A percentile compares a stretch with the other conserved stretches of the same genome.
Evolutionary conservation across 495 filamentous ascomycete genomes (phyloP).

Genomic region (Terfezia boudieri): DNA sequence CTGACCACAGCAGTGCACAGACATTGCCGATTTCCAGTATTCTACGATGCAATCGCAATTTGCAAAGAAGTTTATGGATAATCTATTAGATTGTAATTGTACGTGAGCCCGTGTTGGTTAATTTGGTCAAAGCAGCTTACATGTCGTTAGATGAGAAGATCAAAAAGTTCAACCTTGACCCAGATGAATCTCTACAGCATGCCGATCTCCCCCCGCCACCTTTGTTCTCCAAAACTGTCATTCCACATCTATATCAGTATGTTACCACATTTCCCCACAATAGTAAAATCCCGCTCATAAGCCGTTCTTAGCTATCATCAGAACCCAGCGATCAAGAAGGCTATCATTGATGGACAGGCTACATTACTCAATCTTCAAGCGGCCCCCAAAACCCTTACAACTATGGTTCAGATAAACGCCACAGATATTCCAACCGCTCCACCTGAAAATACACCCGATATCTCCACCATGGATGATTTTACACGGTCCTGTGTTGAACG

Average conservation of each 20-base stretch:
- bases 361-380: slow-evolving; percentile 31
- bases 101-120: slow-evolving; percentile 2
- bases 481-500: slow-evolving; percentile 27
- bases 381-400: slow-evolving; percentile 27
- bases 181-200: background rate
- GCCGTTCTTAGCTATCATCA: slow-evolving; percentile 28
- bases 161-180: slow-evolving; percentile 22
- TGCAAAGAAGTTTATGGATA: slow-evolving; percentile 33
- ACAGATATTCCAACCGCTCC: slow-evolving; percentile 26
- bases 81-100: slow-evolving; percentile 34
- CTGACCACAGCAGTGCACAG: slow-evolving; percentile 4
- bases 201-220: slow-evolving; percentile 59
- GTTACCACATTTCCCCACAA: slow-evolving; percentile 1
- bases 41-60: slow-evolving; percentile 29
- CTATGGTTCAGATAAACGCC: slow-evolving; percentile 41
- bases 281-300: background rate
- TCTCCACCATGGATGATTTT: slow-evolving; percentile 31
- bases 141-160: slow-evolving; percentile 35
- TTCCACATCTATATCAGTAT: slow-evolving; percentile 25
- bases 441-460: slow-evolving; percentile 23
- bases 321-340: slow-evolving; percentile 33
- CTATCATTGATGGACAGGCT: slow-evolving; percentile 30
- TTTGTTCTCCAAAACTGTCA: slow-evolving; percentile 27
- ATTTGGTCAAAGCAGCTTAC: background rate
- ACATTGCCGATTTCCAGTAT: slow-evolving; percentile 50